Conservation (phyloP, 345 rosid genomes). For the Acer saccharum region DNA sequence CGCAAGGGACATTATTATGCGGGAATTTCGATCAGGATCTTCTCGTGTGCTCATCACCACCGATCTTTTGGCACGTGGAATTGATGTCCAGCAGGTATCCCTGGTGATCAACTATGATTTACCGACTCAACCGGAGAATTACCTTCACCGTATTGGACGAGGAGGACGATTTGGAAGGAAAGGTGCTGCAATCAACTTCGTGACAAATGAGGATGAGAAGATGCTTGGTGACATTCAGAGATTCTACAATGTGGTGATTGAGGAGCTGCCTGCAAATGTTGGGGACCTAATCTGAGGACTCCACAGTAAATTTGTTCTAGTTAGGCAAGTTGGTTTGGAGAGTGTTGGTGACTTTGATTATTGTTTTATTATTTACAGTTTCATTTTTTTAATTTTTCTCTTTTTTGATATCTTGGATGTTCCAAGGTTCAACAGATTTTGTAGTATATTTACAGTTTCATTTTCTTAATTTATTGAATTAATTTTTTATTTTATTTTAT, state of each 20-base stretch:
- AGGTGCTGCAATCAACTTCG: conserved; percentile 54
- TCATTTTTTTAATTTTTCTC: background rate
- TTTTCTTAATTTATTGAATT: background rate
- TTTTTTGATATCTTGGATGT: background rate
- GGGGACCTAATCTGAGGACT: conserved; percentile 41
- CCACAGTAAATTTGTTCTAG: background rate
- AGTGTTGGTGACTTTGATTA: too few species aligned
- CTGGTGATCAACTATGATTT: conserved; percentile 55
- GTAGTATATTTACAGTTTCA: background rate
- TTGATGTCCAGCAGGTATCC: conserved; percentile 62
- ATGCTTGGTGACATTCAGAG: conserved; percentile 53
- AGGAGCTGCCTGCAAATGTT: conserved; percentile 52
- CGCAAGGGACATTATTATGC: conserved; percentile 55
- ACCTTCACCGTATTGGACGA: conserved; percentile 59
- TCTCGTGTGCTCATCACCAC: conserved; percentile 63
- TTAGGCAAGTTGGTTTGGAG: background rate
- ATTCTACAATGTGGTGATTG: conserved; percentile 50
- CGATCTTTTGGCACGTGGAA: conserved; percentile 57
- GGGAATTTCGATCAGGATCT: conserved; percentile 53
- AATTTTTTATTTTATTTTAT: too few species aligned
- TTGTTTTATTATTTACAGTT: background rate
- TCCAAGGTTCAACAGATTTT: conserved; percentile 5
- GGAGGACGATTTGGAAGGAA: conserved; percentile 56
- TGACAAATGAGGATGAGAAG: conserved; percentile 46
- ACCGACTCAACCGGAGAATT: conserved; percentile 57